Evolutionary conservation across 352 stramenopile species (phyloP).

Genomic region (Nothophytophthora sp.): DNA sequence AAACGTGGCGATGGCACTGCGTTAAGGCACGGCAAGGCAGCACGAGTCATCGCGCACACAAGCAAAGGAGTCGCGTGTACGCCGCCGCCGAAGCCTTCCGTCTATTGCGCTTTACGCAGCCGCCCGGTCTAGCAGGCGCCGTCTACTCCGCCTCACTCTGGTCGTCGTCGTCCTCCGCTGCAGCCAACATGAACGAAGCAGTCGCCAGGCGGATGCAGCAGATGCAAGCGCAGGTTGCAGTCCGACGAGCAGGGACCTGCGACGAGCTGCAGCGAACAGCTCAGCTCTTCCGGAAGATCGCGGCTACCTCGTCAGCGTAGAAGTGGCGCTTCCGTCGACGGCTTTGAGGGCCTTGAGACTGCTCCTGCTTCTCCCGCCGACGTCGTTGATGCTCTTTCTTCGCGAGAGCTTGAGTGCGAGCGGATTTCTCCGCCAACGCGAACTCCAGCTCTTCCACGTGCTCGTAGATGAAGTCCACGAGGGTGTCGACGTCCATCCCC

Average conservation of each 20-base stretch:
- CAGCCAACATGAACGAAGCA: slow-evolving; percentile 5
- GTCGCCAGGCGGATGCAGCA: slow-evolving; percentile 22
- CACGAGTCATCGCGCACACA: slow-evolving; percentile 6
- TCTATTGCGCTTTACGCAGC: slow-evolving; percentile 53
- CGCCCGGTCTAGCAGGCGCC: slow-evolving; percentile 17
- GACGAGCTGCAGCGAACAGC: slow-evolving; percentile 5
- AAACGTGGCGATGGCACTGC: slow-evolving; percentile 37
- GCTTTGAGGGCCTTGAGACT: slow-evolving; percentile 11
- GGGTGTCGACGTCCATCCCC: slow-evolving; percentile 49
- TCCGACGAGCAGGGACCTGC: slow-evolving; percentile 1
- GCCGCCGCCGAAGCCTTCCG: slow-evolving; percentile 46
- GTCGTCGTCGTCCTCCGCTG: slow-evolving; percentile 8
- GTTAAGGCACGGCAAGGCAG: neutral
- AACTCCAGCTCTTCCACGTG: slow-evolving; percentile 64
- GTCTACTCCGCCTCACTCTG: slow-evolving; percentile 4
- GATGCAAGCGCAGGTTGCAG: slow-evolving; percentile 14
- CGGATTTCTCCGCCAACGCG: slow-evolving; percentile 38
- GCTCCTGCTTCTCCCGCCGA: slow-evolving; percentile 23
- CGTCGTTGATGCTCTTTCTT: slow-evolving; percentile 19
- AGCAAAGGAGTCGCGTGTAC: slow-evolving; percentile 38
- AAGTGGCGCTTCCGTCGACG: slow-evolving; percentile 45
- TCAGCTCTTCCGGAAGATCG: slow-evolving; percentile 6
- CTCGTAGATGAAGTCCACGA: slow-evolving; percentile 69
- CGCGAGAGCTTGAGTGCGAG: slow-evolving; percentile 1
- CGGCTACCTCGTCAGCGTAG: neutral